Evolutionary conservation across 1,139 yeast genomes (phyloP), one percentile per base, ranked within the genome.

Genomic region (Nakaseomyces glabratus): DNA sequence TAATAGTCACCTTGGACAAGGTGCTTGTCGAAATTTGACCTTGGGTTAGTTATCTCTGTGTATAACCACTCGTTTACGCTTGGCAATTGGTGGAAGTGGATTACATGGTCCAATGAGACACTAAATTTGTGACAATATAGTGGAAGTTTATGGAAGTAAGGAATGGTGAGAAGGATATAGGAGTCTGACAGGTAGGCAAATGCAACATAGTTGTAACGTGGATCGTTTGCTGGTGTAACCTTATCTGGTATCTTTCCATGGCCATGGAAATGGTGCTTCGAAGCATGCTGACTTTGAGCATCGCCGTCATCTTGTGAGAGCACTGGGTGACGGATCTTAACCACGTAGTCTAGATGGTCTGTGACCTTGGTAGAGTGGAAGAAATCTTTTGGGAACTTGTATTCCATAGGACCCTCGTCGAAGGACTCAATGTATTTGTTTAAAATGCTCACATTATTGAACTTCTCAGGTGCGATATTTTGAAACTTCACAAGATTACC

Each of bases 81-180:
- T 5, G 58, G 58, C 40, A 73, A 63, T 39, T 69, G 74, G 28
- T 79, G 86, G 60, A 81, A 78, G 53, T 78, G 78, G 14, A 82
- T 68, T 0, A 74, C 60, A 51, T 80, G 86, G 48, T 79, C 88
- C 45, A 81, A 58, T 11, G 82, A 73, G 7, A 76, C 79, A 28
- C 77, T 71, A 55, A 68, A 58, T 12, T 58, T 53, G 10, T 70
- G 62, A 12, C 68, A 62, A 38, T 59, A 60, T 46, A 64, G 48
- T 12, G 63, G 63, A 33, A 62, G 44, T 28, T 62, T 49, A 38
- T 69, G 66, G 40, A 69, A 61, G 34, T 68, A 58, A 46, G 68
- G 63, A 15, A 69, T 59, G 1, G 77, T 59, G 12, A 73, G 66
- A 35, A 79, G 57, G 41, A 74, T 65, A 41, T 71, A 66, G 8